Base-by-base conservation (phyloP, 2,329 filamentous ascomycete species). In the Colletotrichum theobromicola region DNA sequence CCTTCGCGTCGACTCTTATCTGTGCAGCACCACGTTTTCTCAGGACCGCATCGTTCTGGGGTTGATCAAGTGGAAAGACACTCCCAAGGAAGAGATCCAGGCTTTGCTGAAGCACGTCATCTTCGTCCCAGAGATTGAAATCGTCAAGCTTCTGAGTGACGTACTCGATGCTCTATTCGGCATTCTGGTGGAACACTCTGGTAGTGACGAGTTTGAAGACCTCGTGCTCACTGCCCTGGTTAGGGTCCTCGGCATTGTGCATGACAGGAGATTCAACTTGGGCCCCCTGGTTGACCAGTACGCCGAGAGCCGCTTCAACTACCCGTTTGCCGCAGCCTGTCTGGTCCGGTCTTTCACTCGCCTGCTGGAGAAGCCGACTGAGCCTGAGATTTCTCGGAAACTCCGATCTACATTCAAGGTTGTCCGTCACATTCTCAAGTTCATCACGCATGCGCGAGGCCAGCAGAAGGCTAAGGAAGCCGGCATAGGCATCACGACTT, bases 91-190 rank as follows among this genome's bases (percentile, higher is more conserved):
- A 32, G 92, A 96, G 42, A 88, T 98, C 2, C 88, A 94, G 1
- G 89, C 92, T 28, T 87, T 98, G 1, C 86, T 99, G 55, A 94
- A 94, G 81, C 93, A 96, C 77, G 91, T 98, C 63, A 93, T 96
- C 24, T 98, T 98, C 78, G 96, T 99, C 1, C 94, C 97, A 0
- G 97, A 99, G 82, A 98, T 98, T 70, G 97, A 99, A 84, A 94
- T 99, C 37, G 97, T 99, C 76, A 99, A 98, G 86, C 90, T 98
- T 55, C 87, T 98, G 9, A 94, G 91, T 76, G 94, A 98, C 79
- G 95, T 98, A 2, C 93, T 99, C 67, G 95, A 98, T 82, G 92
- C 95, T 0, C 90, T 99, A 1, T 99, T 99, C 81, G 94, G 95
- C 7, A 95, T 98, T 32, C 87, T 98, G 32, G 94, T 97, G 34